phyloP scores from a whole-genome alignment of 805 yeast species.

The Candida maris region DNA sequence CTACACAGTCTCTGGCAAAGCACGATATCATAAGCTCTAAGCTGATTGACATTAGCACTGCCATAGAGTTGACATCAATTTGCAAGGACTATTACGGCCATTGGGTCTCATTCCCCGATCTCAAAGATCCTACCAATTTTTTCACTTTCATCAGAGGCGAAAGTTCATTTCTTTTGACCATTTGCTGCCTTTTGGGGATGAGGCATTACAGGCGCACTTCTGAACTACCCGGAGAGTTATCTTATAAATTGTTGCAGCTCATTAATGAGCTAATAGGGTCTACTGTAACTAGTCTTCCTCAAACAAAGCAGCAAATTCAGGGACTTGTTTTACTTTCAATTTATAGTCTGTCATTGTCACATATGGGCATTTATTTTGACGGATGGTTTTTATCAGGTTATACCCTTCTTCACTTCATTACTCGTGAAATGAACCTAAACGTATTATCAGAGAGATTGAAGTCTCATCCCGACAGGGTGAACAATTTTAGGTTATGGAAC shows the following conservation, averaged over 20 bases:
- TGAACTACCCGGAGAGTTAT: conserved; percentile 22
- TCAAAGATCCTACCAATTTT: conserved; percentile 40
- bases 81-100: conserved; percentile 59
- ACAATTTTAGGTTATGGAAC: conserved; percentile 63
- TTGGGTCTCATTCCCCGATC: conserved; percentile 65
- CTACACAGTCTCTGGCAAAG: conserved; percentile 7
- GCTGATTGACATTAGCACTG: conserved; percentile 43
- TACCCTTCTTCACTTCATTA: conserved; percentile 59
- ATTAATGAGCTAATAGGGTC: conserved; percentile 44
- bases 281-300: conserved; percentile 41
- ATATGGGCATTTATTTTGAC: conserved; percentile 52
- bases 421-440: conserved; percentile 40
- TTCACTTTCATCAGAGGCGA: conserved; percentile 43
- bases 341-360: conserved; percentile 55
- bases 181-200: conserved; percentile 57
- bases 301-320: conserved; percentile 52
- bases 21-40: conserved; percentile 32
- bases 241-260: conserved; percentile 40
- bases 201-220: conserved; percentile 34
- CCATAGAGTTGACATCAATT: conserved; percentile 42
- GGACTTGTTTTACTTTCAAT: conserved; percentile 58
- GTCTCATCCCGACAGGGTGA: conserved; percentile 28
- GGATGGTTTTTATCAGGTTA: conserved; percentile 67
- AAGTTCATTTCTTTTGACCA: conserved; percentile 57
- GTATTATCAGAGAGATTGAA: conserved; percentile 23